Evolutionary conservation across 2,329 filamentous ascomycete genomes (phyloP), one percentile per base, ranked within the genome.

Genomic region (Byssochlamys sp.): DNA sequence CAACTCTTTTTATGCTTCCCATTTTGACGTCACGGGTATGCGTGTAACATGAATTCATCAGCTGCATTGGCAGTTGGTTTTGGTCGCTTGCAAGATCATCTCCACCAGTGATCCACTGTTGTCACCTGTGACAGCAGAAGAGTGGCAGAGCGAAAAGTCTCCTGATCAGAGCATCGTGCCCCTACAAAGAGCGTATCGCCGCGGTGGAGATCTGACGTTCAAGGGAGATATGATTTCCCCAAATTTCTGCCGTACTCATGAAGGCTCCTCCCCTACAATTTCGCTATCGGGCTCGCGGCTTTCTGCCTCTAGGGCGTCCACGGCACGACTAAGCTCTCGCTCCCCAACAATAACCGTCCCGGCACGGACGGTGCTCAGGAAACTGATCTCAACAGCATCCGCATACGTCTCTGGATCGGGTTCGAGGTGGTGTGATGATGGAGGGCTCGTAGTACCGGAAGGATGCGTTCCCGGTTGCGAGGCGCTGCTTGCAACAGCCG

Each of bases 281-380:
- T 55, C 7, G 39, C 29, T 5, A 33, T 33, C 45, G 24, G 52
- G 56, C 26, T 57, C 48, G 35, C 45, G 52, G 26, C 58, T 72
- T 54, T 73, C 74, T 3, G 67, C 69, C 11, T 76, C 71, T 67
- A 96, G 72, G 4, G 90, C 89, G 52, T 82, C 81, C 64, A 96
- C 77, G 0, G 90, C 91, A 58, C 83, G 82, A n/a, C 80, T 78
- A 51, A 91, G 78, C 68, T 92, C 88, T 64, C 87, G 83, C 61
- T 87, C 82, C 3, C 85, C 83, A 45, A 97, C 82, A 67, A 97
- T 91, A 9, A 97, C 92, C 4, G 90, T 91, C 1, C 92, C 92
- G 0, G 91, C 90, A 49, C 87, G 83, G 3, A 90, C 91, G 0
- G 92, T 97, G 60, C 88, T 94, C 61, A 97, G 77, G 71, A 96